A percentile compares a stretch with the other conserved stretches of the same genome.
These are phyloP conservation scores for Cladophialophora yegresii DNA, from an alignment of 2,329 filamentous ascomycete species.

Conservation along the genomic window DNA sequence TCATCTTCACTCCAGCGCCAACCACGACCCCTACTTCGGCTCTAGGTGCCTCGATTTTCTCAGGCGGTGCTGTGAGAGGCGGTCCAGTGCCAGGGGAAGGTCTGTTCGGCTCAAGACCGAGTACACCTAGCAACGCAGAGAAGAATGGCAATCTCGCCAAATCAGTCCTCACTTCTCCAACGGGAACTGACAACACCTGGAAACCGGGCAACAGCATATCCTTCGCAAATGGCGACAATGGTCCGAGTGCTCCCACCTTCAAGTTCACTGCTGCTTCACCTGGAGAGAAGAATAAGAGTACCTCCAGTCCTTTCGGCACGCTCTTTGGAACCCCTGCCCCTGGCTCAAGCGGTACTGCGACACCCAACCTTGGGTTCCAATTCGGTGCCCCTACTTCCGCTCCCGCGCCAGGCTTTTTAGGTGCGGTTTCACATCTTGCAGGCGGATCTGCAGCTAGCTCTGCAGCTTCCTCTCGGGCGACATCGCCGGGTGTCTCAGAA, in stretches of 20 bases:
- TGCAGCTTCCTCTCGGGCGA: slow-evolving; percentile 47
- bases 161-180: slow-evolving; percentile 32
- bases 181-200: slow-evolving; percentile 50
- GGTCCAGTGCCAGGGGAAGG: slow-evolving; percentile 36
- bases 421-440: slow-evolving; percentile 36
- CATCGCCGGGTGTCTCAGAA: slow-evolving; percentile 51
- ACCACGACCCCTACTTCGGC: slow-evolving; percentile 18
- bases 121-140: slow-evolving; percentile 33
- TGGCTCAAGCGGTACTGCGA: slow-evolving; percentile 29
- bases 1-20: slow-evolving; percentile 33
- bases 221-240: slow-evolving; percentile 43
- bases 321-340: slow-evolving; percentile 39
- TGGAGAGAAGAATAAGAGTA: slow-evolving; percentile 26
- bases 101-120: slow-evolving; percentile 39
- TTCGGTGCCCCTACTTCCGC: slow-evolving; percentile 40
- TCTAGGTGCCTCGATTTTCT: slow-evolving; percentile 33
- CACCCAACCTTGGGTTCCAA: slow-evolving; percentile 42
- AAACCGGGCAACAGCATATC: slow-evolving; percentile 52
- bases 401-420: slow-evolving; percentile 36
- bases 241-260: slow-evolving; percentile 36
- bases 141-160: slow-evolving; percentile 26
- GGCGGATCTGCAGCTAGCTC: slow-evolving; percentile 42
- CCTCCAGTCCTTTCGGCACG: slow-evolving; percentile 39
- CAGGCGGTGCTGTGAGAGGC: slow-evolving; percentile 28
- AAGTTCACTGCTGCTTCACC: slow-evolving; percentile 39